Conservation (phyloP, 345 rosid genomes). For the Passiflora organensis region DNA sequence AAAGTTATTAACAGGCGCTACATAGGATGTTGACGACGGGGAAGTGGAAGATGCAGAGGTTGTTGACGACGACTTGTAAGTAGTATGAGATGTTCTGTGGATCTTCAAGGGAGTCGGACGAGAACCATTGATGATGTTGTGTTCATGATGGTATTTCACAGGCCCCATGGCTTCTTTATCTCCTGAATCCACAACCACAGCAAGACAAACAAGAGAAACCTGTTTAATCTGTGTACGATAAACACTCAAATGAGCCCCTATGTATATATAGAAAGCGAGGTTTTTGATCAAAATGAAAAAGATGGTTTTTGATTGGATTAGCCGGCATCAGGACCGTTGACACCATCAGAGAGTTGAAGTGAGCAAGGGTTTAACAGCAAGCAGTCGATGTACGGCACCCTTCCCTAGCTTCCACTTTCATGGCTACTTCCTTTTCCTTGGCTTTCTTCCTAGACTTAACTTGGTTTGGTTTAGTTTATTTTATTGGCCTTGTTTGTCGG, state of each 20-base stretch:
- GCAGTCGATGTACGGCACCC: not conserved
- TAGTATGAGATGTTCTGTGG: conserved; percentile 12
- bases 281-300: not conserved
- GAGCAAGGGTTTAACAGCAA: not conserved
- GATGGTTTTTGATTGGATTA: not conserved
- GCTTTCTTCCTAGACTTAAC: not conserved
- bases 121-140: conserved; percentile 2
- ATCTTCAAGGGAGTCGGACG: conserved; percentile 22
- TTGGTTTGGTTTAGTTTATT: not conserved
- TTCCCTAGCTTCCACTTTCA: not conserved
- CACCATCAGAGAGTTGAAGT: conserved; percentile 13
- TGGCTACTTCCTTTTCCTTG: not conserved
- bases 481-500: conserved; percentile 1
- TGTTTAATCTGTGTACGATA: no score
- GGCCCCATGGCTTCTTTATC: conserved; percentile 11
- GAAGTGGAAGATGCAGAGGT: not conserved
- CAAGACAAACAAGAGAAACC: no score
- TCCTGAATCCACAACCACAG: not conserved
- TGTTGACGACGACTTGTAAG: conserved; percentile 7
- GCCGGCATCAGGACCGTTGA: conserved; percentile 82
- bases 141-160: not conserved
- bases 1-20: not conserved
- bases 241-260: no score
- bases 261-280: not conserved
- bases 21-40: not conserved